Evolutionary conservation across 768 basidiomycete species (phyloP).

Genomic region (Amanita polypyramis): DNA sequence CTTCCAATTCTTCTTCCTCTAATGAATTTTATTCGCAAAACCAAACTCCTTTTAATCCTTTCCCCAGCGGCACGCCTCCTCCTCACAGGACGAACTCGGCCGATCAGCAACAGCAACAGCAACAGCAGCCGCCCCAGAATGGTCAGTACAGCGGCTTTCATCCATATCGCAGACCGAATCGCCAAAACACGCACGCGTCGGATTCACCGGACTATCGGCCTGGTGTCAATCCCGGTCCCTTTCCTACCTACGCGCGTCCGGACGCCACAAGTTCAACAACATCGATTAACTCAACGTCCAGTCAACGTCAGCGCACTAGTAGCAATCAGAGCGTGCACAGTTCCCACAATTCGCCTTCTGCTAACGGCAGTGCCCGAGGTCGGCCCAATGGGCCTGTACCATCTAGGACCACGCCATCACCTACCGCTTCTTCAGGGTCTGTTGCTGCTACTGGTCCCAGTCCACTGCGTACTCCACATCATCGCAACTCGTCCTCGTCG

Average conservation of each 20-base stretch:
- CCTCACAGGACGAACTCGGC: constrained; percentile 35
- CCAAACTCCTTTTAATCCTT: constrained; percentile 49
- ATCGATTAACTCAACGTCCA: constrained; percentile 60
- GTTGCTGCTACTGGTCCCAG: constrained; percentile 13
- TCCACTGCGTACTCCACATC: constrained; percentile 30
- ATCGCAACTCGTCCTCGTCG: constrained; percentile 33
- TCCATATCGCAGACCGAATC: constrained; percentile 68
- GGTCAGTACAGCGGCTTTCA: constrained; percentile 55
- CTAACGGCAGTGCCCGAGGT: constrained; percentile 24
- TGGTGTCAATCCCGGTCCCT: constrained; percentile 31
- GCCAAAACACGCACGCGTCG: constrained; percentile 29
- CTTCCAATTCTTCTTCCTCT: constrained; percentile 24
- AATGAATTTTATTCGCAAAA: constrained; percentile 50
- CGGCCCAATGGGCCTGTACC: constrained; percentile 14
- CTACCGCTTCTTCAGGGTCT: constrained; percentile 12
- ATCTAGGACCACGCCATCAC: constrained; percentile 10
- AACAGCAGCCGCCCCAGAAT: constrained; percentile 27
- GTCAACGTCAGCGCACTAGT: constrained; percentile 57
- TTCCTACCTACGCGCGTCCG: constrained; percentile 70
- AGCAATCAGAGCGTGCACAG: constrained; percentile 57
- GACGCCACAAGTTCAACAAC: constrained; percentile 75
- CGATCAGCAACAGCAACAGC: constrained; percentile 31
- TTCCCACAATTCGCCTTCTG: constrained; percentile 24
- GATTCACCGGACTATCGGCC: constrained; percentile 40
- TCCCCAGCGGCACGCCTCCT: constrained; percentile 63